Base-by-base conservation (phyloP, 2,329 filamentous ascomycete genomes). In the Pseudogymnoascus pannorum region DNA sequence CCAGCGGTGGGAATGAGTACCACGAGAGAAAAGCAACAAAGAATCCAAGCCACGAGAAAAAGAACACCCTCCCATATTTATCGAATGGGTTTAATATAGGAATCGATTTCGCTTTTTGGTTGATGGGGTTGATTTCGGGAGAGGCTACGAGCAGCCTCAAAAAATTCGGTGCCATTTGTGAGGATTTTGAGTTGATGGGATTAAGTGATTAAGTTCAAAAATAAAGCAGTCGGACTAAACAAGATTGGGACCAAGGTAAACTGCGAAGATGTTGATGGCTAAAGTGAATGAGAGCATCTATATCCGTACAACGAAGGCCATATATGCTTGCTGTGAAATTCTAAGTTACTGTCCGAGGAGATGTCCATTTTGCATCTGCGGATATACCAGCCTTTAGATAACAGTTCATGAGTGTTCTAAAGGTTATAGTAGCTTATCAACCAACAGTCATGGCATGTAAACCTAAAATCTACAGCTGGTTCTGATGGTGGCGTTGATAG, bases 21-120 rank as follows among this genome's bases (percentile, higher is more conserved):
- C 89, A 96, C 9, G 90, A 92, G 81, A 91, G 90, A 75, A 96
- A 96, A 6, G 89, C 88, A 60, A 93, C 83, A 81, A 94, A 86
- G 74, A 94, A 94, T 2, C 89, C 89, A 57, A 92, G 81, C 86
- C 89, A 94, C 1, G 88, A 89, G 76, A 96, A 96, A 78, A 92
- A 91, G 75, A 95, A 96, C 0, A 94, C 91, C 5, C 91, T 83
- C 36, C 91, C 92, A 77, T 96, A 92, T 68, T 86, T 77, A 72
- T 95, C 82, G 68, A 92, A 71, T 0, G 87, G 83, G 72, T 96
- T 96, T 64, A 96, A 77, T 20, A 90, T 73, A 0, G 92, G 92
- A 54, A 96, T 84, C 0, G 89, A 89, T 63, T 82, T 85, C 60
- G 92, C 92, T 73, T 96, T 96, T 62, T 82, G 81, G 77, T 88